Conservation (phyloP, 768 basidiomycete genomes). For the Boletus rufocinnamomeus region DNA sequence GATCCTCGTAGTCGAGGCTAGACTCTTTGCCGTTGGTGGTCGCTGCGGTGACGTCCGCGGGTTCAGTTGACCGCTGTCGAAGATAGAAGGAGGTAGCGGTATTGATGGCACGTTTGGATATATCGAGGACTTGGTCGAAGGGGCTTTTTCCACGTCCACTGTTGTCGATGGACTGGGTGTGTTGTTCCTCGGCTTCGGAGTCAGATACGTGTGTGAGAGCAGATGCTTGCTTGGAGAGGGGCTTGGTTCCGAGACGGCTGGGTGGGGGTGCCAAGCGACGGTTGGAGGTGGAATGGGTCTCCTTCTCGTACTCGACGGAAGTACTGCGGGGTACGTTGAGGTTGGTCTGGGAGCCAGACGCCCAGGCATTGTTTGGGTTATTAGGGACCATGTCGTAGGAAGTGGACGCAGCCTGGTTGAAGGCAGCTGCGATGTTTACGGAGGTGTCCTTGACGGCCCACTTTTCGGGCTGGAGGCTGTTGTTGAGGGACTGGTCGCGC, state of each 20-base stretch:
- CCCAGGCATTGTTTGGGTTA: constrained; percentile 68
- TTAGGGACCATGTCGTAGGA: constrained; percentile 43
- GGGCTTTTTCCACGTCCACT: constrained; percentile 67
- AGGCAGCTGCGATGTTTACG: constrained; percentile 83
- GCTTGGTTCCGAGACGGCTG: constrained; percentile 47
- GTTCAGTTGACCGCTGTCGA: constrained; percentile 61
- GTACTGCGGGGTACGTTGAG: constrained; percentile 65
- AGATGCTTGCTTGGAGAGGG: constrained; percentile 58
- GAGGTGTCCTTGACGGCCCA: constrained; percentile 82
- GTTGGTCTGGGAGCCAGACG: constrained; percentile 53
- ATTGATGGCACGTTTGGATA: constrained; percentile 52
- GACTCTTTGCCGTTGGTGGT: constrained; percentile 42
- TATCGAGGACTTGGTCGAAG: constrained; percentile 58
- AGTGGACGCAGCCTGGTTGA: constrained; percentile 63
- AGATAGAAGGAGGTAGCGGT: constrained; percentile 64
- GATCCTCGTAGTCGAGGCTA: constrained; percentile 78
- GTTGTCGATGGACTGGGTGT: constrained; percentile 29
- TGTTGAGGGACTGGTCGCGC: constrained; percentile 39
- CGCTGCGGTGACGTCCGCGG: constrained; percentile 42
- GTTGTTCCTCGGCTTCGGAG: constrained; percentile 61
- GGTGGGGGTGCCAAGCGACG: constrained; percentile 70
- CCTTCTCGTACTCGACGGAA: constrained; percentile 78
- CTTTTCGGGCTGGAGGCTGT: constrained; percentile 55
- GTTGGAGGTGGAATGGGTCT: constrained; percentile 51
- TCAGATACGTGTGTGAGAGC: constrained; percentile 57